These are phyloP conservation scores for Lachnellula subtilissima DNA, from an alignment of 2,329 filamentous ascomycete genomes.

Conservation along the genomic window DNA sequence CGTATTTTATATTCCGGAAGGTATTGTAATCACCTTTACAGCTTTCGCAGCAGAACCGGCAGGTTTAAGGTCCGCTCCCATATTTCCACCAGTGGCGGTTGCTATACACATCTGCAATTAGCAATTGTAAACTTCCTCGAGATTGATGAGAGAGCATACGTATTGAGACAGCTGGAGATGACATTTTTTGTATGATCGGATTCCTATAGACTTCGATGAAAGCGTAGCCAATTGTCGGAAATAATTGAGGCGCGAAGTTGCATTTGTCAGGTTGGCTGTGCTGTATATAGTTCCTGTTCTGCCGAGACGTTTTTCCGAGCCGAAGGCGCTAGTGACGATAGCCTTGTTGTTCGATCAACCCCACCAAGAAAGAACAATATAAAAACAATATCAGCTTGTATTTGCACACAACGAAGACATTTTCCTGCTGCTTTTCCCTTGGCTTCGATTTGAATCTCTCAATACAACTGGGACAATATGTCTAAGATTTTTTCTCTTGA, in stretches of 20 bases:
- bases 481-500: slow-evolving; percentile 82
- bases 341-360: background rate
- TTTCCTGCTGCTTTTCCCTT: background rate
- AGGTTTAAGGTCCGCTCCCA: slow-evolving; percentile 25
- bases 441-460: background rate
- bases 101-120: slow-evolving; percentile 19
- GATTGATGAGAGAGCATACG: slow-evolving; percentile 17
- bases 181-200: slow-evolving; percentile 23
- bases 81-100: slow-evolving; percentile 25
- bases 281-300: slow-evolving; percentile 12
- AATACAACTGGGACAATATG: slow-evolving; percentile 35
- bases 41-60: slow-evolving; percentile 19
- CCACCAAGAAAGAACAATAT: slow-evolving; percentile 9
- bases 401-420: background rate
- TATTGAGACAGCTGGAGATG: slow-evolving; percentile 24
- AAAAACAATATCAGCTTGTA: background rate
- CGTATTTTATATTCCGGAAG: too few species aligned
- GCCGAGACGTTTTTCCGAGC: background rate
- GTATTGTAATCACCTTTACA: slow-evolving; percentile 22
- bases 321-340: background rate
- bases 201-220: slow-evolving; percentile 16
- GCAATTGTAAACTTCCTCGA: background rate
- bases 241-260: background rate
- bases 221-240: slow-evolving; percentile 13
- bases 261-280: slow-evolving; percentile 15